Base-by-base conservation (phyloP, 805 yeast genomes). In the Yueomyces sinensis region DNA sequence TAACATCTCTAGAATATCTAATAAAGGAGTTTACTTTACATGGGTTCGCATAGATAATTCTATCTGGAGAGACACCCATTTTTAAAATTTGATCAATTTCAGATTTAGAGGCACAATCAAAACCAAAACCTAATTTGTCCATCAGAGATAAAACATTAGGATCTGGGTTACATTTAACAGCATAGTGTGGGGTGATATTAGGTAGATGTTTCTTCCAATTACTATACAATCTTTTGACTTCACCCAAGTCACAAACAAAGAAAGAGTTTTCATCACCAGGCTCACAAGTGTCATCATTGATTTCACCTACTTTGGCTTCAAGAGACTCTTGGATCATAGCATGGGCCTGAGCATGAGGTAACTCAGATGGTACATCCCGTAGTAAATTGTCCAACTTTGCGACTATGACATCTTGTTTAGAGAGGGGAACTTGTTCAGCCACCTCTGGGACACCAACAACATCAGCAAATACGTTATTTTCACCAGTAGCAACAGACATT, bases 121-220 rank as follows among this genome's bases (percentile, higher is more conserved):
- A 89, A 38, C 79, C 78, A 35, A 75, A 68, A 19, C 91, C 94
- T 42, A 76, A 57, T 3, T 59, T 41, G 3, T 72, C 74, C 44
- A 89, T 65, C 20, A 68, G 55, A 32, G 60, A 51, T 42, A 89
- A 54, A 11, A 89, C 74, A 36, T 61, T 61, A 5, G 61, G 46
- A 52, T 84, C 76, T 27, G 86, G 80, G 63, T 89, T 89, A 62
- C 97, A 89, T 60, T 89, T 89, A 45, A 89, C 91, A 15, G 98
- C 98, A 58, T 87, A 89, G 51, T 70, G 78, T n/a, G 96, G 95
- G 37, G 71, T 69, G 27, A 89, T 77, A 30, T 76, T 63, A 16
- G 95, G 94, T 48, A 89, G 64, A 28, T 63, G 54, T 17, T 44
- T 33, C 20, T 54, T 50, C 96, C 97, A 89, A 29, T 72, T 61